A percentile compares a stretch with the other conserved stretches of the same genome.
Evolutionary conservation across 2,329 filamentous ascomycete species (phyloP).

Genomic region (Diplocarpon rosae): DNA sequence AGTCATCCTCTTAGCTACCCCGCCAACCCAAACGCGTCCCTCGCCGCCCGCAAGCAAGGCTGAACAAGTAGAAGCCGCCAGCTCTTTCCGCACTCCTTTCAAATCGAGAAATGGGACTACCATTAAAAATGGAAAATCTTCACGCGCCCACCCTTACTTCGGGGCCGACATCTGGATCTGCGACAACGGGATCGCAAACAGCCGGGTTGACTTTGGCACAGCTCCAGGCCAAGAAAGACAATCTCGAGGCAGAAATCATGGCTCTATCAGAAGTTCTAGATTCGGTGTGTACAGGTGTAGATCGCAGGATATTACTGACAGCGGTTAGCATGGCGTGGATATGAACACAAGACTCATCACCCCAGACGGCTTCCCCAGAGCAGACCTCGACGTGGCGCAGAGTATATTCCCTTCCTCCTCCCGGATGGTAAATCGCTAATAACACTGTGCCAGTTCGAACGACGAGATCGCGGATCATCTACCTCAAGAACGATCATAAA

Average conservation of each 20-base stretch:
- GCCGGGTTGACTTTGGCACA: slow-evolving; percentile 61
- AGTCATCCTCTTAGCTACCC: slow-evolving; percentile 10
- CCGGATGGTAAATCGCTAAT: slow-evolving; percentile 9
- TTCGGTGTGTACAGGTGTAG: slow-evolving; percentile 49
- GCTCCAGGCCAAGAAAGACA: slow-evolving; percentile 74
- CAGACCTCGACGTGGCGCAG: slow-evolving; percentile 90
- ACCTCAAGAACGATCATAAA: slow-evolving; percentile 88
- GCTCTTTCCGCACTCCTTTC: not conserved
- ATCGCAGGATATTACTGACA: slow-evolving; percentile 6
- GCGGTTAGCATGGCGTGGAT: slow-evolving; percentile 68
- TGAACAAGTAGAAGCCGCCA: slow-evolving; percentile 6
- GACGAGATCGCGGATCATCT: slow-evolving; percentile 82
- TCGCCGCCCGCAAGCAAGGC: slow-evolving; percentile 18
- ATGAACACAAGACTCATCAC: slow-evolving; percentile 87
- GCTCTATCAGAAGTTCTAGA: slow-evolving; percentile 79
- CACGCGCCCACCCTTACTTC: slow-evolving; percentile 65
- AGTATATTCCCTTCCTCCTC: slow-evolving; percentile 41
- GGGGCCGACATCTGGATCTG: slow-evolving; percentile 56
- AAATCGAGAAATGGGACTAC: slow-evolving; percentile 20
- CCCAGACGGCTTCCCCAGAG: slow-evolving; percentile 80
- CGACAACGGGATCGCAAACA: slow-evolving; percentile 48
- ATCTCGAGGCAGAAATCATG: slow-evolving; percentile 75
- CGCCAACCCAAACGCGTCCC: slow-evolving; percentile 10
- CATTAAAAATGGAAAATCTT: slow-evolving; percentile 47
- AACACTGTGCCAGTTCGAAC: slow-evolving; percentile 59